These are phyloP conservation scores for Neofusicoccum kwambonambiense DNA, from an alignment of 2,329 filamentous ascomycete genomes.

Conservation along the genomic window DNA sequence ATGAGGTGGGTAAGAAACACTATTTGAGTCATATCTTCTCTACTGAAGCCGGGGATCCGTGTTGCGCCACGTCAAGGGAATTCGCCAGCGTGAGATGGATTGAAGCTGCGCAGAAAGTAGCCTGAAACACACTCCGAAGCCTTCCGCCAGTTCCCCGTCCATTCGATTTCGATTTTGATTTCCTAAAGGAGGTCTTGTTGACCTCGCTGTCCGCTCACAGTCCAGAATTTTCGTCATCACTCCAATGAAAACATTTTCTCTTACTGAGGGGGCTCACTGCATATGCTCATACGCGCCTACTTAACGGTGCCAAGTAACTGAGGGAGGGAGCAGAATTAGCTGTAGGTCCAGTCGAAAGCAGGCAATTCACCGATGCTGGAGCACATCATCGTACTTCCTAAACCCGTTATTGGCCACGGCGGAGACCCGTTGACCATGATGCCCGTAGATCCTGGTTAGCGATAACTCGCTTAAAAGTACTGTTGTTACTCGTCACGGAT, in stretches of 20 bases:
- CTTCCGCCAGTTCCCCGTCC: background rate
- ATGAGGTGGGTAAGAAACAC: background rate
- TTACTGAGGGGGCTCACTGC: conserved; percentile 7
- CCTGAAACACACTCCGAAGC: background rate
- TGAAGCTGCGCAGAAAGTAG: background rate
- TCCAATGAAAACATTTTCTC: background rate
- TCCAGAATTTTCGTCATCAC: background rate
- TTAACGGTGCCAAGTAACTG: background rate
- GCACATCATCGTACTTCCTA: background rate
- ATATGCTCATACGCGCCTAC: conserved; percentile 1
- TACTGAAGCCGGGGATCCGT: background rate
- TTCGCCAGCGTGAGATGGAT: background rate
- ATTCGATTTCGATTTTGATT: background rate
- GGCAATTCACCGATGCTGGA: conserved; percentile 1
- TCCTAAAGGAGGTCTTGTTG: background rate
- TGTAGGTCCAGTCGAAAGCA: background rate
- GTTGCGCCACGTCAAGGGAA: background rate
- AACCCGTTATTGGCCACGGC: background rate
- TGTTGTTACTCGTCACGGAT: conserved; percentile 4
- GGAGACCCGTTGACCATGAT: background rate
- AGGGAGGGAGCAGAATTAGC: background rate
- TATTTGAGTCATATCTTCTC: background rate
- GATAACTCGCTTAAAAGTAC: background rate
- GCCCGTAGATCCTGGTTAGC: background rate
- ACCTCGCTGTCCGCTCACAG: background rate